Evolutionary conservation across 148 eudicot species (phyloP).

Genomic region (Rhododendron griersonianum): DNA sequence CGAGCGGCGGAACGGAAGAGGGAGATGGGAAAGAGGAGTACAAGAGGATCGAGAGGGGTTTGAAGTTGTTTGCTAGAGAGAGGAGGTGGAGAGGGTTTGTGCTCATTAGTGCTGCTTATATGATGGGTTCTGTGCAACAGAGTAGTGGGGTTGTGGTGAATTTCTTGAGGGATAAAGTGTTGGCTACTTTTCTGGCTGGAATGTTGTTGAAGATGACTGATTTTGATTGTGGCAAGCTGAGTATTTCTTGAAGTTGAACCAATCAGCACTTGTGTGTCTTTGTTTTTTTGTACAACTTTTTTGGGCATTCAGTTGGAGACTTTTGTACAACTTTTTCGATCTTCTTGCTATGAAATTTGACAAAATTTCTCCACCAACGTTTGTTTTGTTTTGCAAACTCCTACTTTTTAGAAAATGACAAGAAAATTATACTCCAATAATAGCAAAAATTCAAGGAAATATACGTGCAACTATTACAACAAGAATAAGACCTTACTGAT

Average conservation of each 20-base stretch:
- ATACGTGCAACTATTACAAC: too few species aligned
- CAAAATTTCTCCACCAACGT: neutral
- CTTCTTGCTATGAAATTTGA: neutral
- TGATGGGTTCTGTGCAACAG: constrained; percentile 39
- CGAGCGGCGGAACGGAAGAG: neutral
- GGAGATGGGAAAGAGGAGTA: constrained; percentile 13
- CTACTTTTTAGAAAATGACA: neutral
- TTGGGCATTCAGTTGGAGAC: neutral
- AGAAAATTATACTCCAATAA: too few species aligned
- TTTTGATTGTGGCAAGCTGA: constrained; percentile 38
- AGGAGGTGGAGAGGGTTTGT: constrained; percentile 54
- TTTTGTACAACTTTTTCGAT: neutral
- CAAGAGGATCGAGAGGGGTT: constrained; percentile 26
- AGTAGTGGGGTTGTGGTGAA: constrained; percentile 28
- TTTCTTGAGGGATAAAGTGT: constrained; percentile 37
- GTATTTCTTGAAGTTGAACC: constrained; percentile 3
- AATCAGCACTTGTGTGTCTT: neutral
- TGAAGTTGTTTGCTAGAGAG: constrained; percentile 31
- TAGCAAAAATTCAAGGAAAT: too few species aligned
- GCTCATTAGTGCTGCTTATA: constrained; percentile 34
- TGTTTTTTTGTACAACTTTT: neutral
- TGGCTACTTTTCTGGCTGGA: constrained; percentile 29
- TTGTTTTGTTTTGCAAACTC: neutral
- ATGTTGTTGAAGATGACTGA: constrained; percentile 35
- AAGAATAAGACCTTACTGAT: too few species aligned